Evolutionary conservation across 31 red algal genomes (phyloP).

Genomic region (Endocladia muricata): DNA sequence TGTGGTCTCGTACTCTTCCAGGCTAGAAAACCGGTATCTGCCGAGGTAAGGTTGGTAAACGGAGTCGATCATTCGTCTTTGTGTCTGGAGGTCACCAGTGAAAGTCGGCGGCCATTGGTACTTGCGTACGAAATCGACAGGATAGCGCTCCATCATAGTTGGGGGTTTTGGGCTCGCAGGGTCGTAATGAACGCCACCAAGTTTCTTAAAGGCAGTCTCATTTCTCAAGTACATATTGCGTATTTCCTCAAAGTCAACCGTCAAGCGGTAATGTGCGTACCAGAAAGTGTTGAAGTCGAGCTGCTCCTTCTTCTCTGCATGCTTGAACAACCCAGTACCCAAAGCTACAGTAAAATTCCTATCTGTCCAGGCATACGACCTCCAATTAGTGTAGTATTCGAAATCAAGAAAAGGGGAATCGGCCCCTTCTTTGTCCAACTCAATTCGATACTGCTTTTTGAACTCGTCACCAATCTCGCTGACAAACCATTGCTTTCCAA

Average conservation of each 20-base stretch:
- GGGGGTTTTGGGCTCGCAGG: conserved; percentile 19
- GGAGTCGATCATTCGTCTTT: conserved; percentile 43
- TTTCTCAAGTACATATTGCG: conserved; percentile 52
- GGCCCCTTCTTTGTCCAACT: conserved; percentile 39
- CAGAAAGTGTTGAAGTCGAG: conserved; percentile 57
- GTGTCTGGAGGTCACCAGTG: conserved; percentile 34
- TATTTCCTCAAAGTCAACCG: conserved; percentile 59
- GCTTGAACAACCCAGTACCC: conserved; percentile 64
- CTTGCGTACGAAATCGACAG: conserved; percentile 61
- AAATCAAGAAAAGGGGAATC: conserved; percentile 67
- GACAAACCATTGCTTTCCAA: conserved; percentile 61
- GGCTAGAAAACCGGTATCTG: conserved; percentile 24
- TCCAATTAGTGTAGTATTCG: conserved; percentile 80
- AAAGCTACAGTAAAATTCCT: conserved; percentile 66
- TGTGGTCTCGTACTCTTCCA: conserved; percentile 12
- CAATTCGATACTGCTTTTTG: conserved; percentile 53
- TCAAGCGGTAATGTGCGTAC: conserved; percentile 61
- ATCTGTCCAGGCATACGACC: conserved; percentile 51
- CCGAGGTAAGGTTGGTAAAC: conserved; percentile 28
- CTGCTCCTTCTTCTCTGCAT: conserved; percentile 48
- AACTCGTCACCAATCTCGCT: conserved; percentile 43
- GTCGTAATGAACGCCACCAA: conserved; percentile 70
- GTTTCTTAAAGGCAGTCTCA: conserved; percentile 52
- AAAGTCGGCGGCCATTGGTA: conserved; percentile 36
- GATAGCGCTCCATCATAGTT: conserved; percentile 55